Evolutionary conservation across 805 yeast genomes (phyloP).

Genomic region (Suhomyces prunicola): DNA sequence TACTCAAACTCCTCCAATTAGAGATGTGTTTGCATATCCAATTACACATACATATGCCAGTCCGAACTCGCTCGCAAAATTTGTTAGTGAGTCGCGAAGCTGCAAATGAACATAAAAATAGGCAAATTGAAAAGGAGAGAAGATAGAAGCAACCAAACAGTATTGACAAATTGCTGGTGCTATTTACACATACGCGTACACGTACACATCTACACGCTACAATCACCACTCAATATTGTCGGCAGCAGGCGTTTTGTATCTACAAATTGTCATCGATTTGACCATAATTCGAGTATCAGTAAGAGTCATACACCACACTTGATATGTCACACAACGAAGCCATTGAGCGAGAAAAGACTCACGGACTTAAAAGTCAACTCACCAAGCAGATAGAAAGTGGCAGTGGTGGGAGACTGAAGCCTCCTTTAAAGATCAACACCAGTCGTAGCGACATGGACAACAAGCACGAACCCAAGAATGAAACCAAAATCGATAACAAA

Average conservation of each 20-base stretch:
- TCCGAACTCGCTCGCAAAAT: neutral
- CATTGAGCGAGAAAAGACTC: neutral
- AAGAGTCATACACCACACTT: neutral
- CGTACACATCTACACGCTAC: neutral
- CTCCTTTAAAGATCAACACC: neutral
- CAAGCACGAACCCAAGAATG: neutral
- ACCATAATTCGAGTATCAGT: neutral
- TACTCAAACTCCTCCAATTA: no score
- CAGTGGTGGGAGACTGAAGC: neutral
- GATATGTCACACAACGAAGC: neutral
- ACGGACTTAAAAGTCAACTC: neutral
- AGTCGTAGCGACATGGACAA: neutral
- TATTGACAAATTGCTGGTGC: no score
- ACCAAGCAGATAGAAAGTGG: slow-evolving; percentile 5
- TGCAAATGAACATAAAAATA: neutral
- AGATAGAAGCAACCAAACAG: neutral
- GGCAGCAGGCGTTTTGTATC: no score
- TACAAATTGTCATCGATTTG: neutral
- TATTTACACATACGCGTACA: neutral
- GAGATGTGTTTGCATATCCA: no score
- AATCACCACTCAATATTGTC: no score
- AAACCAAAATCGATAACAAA: neutral
- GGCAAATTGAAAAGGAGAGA: neutral
- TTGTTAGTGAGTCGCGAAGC: neutral
- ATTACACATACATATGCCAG: no score